A percentile compares a stretch with the other conserved stretches of the same genome.
Evolutionary conservation across 352 stramenopile genomes (phyloP).

Genomic region (Discostella stelligera): DNA sequence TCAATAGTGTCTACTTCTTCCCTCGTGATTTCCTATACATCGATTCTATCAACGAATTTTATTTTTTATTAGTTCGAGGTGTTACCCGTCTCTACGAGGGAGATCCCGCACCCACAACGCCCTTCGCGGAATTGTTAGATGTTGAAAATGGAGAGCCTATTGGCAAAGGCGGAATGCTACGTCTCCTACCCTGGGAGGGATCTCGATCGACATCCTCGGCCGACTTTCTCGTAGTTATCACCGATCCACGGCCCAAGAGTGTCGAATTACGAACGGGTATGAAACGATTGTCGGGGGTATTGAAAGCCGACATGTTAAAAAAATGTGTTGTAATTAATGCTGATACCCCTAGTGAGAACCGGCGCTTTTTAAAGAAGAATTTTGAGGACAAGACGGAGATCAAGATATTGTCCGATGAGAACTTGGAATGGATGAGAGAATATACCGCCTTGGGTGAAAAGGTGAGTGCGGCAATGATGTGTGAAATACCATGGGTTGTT

Average conservation of each 20-base stretch:
- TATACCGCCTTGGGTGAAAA: constrained; percentile 78
- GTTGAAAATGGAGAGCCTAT: constrained; percentile 61
- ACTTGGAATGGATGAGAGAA: constrained; percentile 77
- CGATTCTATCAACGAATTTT: neutral
- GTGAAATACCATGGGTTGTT: neutral
- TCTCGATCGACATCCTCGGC: constrained; percentile 17
- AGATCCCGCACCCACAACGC: constrained; percentile 63
- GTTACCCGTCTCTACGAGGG: constrained; percentile 70
- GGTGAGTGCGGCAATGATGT: constrained; percentile 15
- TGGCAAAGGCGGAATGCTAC: constrained; percentile 48
- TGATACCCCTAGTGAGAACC: constrained; percentile 74
- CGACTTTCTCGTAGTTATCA: constrained; percentile 69
- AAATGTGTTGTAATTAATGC: constrained; percentile 73
- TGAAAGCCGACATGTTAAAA: constrained; percentile 51
- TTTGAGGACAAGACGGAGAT: constrained; percentile 26
- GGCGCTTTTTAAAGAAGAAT: constrained; percentile 74
- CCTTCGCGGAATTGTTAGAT: constrained; percentile 66
- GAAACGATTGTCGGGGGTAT: constrained; percentile 32
- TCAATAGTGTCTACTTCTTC: neutral
- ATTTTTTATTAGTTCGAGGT: constrained; percentile 28
- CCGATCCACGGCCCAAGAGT: constrained; percentile 70
- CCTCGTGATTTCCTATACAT: neutral
- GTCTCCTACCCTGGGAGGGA: constrained; percentile 63
- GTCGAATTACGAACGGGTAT: constrained; percentile 59
- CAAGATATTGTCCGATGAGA: constrained; percentile 68